Percentiles rank a stretch among this genome's conserved stretches.
phyloP scores from a whole-genome alignment of 2,329 filamentous ascomycete species.

The Dothiorella sarmentorum region DNA sequence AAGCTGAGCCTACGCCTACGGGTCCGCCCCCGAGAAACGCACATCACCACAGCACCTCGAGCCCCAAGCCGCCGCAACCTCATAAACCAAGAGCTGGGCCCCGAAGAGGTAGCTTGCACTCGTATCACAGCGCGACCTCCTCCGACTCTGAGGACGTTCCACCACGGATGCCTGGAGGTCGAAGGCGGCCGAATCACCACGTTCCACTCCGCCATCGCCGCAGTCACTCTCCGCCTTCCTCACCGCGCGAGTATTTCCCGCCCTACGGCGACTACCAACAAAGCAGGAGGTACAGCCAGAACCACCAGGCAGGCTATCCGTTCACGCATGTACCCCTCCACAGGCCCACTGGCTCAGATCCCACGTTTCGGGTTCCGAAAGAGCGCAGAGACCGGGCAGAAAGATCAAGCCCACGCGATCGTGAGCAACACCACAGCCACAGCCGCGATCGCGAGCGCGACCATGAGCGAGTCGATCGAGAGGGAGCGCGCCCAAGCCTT shows the following conservation, averaged over 20 bases:
- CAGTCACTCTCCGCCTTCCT: constrained; percentile 42
- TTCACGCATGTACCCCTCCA: neutral
- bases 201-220: constrained; percentile 38
- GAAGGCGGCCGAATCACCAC: constrained; percentile 19
- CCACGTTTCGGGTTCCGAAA: neutral
- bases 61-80: constrained; percentile 3
- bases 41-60: neutral
- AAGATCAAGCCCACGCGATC: neutral
- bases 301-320: neutral
- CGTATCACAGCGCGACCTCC: constrained; percentile 5
- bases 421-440: constrained; percentile 10
- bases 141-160: constrained; percentile 5
- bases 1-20: constrained; percentile 25
- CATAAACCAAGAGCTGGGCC: neutral
- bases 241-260: constrained; percentile 39
- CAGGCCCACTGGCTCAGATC: constrained; percentile 10
- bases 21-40: constrained; percentile 22
- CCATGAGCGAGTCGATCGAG: neutral
- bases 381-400: neutral
- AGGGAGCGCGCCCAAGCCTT: neutral
- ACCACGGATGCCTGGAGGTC: neutral
- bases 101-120: neutral
- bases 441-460: neutral
- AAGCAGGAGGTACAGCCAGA: constrained; percentile 19
- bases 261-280: constrained; percentile 30